These are phyloP conservation scores for Ulota crispa DNA, from an alignment of 225 moss, liverwort and hornwort genomes.

Conservation along the genomic window DNA sequence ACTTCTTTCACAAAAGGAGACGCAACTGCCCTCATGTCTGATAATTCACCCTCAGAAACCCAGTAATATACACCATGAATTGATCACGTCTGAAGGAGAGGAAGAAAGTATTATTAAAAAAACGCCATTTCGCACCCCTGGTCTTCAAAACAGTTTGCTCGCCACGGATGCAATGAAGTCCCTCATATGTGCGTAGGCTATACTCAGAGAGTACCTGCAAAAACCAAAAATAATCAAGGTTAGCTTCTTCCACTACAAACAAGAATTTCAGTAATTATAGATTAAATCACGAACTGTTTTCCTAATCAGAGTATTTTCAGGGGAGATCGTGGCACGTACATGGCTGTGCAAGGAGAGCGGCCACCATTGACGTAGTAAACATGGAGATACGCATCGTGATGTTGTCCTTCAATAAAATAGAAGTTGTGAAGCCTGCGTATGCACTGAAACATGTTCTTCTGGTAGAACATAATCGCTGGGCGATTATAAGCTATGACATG, in stretches of 20 bases:
- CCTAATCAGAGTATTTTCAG: not conserved
- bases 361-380: conserved; percentile 84
- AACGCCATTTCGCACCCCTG: conserved; percentile 12
- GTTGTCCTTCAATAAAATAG: conserved; percentile 73
- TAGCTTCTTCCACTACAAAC: not conserved
- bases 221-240: not conserved
- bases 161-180: conserved; percentile 55
- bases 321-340: conserved; percentile 43
- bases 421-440: conserved; percentile 81
- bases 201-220: conserved; percentile 70
- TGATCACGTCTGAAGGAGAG: not conserved
- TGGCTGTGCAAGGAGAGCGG: conserved; percentile 72
- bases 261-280: not conserved
- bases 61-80: conserved; percentile 26
- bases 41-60: not conserved
- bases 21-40: not conserved
- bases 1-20: not conserved
- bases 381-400: conserved; percentile 87
- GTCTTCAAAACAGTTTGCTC: conserved; percentile 62
- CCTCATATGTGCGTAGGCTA: conserved; percentile 54
- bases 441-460: conserved; percentile 92
- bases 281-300: not conserved
- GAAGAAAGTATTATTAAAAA: conserved; percentile 2
- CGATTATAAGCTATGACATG: conserved; percentile 93
- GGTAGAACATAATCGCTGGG: conserved; percentile 94